Conservation (phyloP, 208 protist species). For the Kentomonas sorsogonicus region DNA sequence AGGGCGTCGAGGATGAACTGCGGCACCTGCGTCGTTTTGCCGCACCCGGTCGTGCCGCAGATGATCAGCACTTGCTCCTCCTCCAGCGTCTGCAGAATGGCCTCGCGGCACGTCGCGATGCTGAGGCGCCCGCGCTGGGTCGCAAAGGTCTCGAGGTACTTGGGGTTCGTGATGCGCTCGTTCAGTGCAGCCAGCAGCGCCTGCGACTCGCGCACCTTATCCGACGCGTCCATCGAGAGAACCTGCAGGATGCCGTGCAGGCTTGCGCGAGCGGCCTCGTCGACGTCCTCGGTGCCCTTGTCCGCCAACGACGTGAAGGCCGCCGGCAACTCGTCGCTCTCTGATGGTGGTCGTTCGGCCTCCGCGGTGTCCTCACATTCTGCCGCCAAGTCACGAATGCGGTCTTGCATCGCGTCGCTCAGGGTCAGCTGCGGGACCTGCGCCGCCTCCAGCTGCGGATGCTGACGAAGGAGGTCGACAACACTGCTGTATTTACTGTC, state of each 20-base stretch:
- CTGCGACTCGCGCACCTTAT: slow-evolving; percentile 38
- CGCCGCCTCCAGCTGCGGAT: slow-evolving; percentile 9
- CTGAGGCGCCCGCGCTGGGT: slow-evolving; percentile 52
- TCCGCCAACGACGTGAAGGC: slow-evolving; percentile 12
- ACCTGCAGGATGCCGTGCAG: neutral
- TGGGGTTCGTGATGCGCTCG: slow-evolving; percentile 41
- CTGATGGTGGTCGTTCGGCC: too few relatives aligned
- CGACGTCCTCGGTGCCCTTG: neutral
- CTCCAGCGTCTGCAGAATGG: slow-evolving; percentile 70
- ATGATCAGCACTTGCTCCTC: slow-evolving; percentile 87
- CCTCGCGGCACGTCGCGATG: slow-evolving; percentile 54
- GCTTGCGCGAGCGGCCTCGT: too few relatives aligned
- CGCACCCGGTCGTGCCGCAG: slow-evolving; percentile 95
- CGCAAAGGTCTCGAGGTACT: slow-evolving; percentile 66
- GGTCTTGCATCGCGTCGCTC: slow-evolving; percentile 4
- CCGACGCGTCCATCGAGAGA: slow-evolving; percentile 16
- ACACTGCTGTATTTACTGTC: slow-evolving; percentile 6
- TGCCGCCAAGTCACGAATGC: too few relatives aligned
- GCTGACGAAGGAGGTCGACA: neutral
- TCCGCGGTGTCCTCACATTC: too few relatives aligned
- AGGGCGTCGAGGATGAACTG: slow-evolving; percentile 92
- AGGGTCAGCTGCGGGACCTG: slow-evolving; percentile 14
- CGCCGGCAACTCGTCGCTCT: slow-evolving; percentile 14
- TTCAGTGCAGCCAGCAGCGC: slow-evolving; percentile 35
- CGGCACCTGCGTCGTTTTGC: slow-evolving; percentile 96